Evolutionary conservation across 176 grass and related monocot genomes (phyloP), one percentile per base, ranked within the genome.

Genomic region (Triticum dicoccoides): DNA sequence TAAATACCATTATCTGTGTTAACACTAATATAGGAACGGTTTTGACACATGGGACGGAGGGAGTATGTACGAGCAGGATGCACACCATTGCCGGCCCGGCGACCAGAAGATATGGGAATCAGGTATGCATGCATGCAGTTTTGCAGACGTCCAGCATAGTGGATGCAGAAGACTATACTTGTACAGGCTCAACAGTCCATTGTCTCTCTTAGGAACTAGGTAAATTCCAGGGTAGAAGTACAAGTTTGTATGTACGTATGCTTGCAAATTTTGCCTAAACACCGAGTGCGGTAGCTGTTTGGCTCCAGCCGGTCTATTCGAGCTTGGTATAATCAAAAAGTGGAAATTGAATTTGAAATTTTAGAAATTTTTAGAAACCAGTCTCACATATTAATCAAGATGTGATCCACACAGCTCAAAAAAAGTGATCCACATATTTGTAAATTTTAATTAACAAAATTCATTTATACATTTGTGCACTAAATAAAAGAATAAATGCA

Each of bases 81-180:
- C 70, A 68, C 73, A 61, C 49, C 27, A 20, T 83, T 71, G 37
- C 35, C 35, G 33, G 37, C 47, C 1, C 17, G 49, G 17, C 58
- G 34, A 69, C 80, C 27, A 51, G 65, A 76, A 33, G 80, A 69
- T 69, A 88, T 69, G 37, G 73, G 51, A 70, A 49, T 63, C 56
- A 11, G 1, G 11, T 52, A 65, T 35, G 8, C 72, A 75, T 35
- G 8, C 72, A 49, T 49, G 23, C 41, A 47, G 72, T 75, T 75
- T 75, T 75, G 72, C 41, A 52, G 38, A 77, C 45, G 24, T 47
- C 38, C 58, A 85, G 54, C 80, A 69, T 32, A 35, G 56, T 32
- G 25, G 45, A 69, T 70, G 17, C 15, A 68, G 6, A 35, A 82
- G 42, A 82, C 29, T 71, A 64, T 30, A 63, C 24, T 33, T 33